These are phyloP conservation scores for Actinomortierella ambigua DNA, from an alignment of 371 early-diverging fungal genomes.

Conservation along the genomic window DNA sequence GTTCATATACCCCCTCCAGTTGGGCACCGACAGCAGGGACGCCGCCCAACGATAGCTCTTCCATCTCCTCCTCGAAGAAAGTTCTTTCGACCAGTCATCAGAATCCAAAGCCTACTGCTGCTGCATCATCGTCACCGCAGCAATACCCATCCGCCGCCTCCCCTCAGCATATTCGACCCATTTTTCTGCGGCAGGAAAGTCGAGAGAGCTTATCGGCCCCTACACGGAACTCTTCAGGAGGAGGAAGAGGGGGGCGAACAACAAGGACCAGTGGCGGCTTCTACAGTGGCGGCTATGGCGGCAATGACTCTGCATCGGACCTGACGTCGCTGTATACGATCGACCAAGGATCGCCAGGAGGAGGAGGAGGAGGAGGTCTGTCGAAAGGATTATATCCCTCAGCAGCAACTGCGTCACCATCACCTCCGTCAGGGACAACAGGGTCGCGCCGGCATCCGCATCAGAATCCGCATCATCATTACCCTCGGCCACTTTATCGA, in stretches of 20 bases:
- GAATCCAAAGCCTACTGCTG: neutral
- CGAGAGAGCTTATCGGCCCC: neutral
- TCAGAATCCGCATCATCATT: too few species aligned
- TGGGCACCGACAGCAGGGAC: constrained; percentile 13
- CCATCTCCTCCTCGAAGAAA: neutral
- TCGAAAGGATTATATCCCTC: too few species aligned
- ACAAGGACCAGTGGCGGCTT: neutral
- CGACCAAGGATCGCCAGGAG: constrained; percentile 5
- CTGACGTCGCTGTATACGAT: constrained; percentile 33
- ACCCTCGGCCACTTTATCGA: too few species aligned
- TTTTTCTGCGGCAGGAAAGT: neutral
- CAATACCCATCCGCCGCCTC: too few species aligned
- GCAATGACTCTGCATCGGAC: constrained; percentile 17
- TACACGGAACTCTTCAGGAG: too few species aligned
- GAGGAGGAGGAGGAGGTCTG: too few species aligned
- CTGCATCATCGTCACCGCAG: neutral
- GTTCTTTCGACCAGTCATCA: constrained; percentile 1
- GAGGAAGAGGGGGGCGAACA: neutral
- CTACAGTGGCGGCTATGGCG: constrained; percentile 3
- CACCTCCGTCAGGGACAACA: too few species aligned
- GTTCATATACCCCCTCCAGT: constrained; percentile 4
- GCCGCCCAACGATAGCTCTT: neutral
- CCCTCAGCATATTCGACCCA: too few species aligned
- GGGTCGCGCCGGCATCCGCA: too few species aligned
- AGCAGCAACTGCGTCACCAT: too few species aligned